phyloP scores from a whole-genome alignment of 2,329 filamentous ascomycete genomes.

The Penicillium sp. region DNA sequence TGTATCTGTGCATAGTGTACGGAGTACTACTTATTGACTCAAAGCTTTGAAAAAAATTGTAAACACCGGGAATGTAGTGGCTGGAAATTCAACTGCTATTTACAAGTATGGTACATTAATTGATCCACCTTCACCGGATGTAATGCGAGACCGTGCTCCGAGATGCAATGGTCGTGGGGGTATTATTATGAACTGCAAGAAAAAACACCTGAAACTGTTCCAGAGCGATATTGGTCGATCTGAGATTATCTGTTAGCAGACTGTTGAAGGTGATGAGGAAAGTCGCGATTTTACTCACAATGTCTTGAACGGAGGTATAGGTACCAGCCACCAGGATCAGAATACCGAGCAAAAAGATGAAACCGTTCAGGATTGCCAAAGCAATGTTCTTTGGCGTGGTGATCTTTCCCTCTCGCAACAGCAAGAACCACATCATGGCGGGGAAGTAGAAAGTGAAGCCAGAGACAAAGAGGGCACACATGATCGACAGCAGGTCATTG shows the following conservation, averaged over 20 bases:
- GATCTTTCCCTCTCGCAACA: slow-evolving; percentile 31
- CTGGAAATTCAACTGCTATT: too few relatives aligned
- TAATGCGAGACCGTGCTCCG: not conserved
- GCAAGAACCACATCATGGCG: slow-evolving; percentile 44
- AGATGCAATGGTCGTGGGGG: not conserved
- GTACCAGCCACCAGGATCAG: slow-evolving; percentile 77
- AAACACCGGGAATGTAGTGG: too few relatives aligned
- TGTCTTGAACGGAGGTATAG: slow-evolving; percentile 59
- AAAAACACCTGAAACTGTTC: not conserved
- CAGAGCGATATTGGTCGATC: not conserved
- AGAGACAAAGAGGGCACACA: slow-evolving; percentile 72
- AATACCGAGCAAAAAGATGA: slow-evolving; percentile 70
- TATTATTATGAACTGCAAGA: not conserved
- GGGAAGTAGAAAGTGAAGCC: slow-evolving; percentile 81
- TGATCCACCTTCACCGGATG: too few relatives aligned
- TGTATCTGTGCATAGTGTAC: too few relatives aligned
- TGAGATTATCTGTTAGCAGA: not conserved
- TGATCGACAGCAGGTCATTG: slow-evolving; percentile 57
- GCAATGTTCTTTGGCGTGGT: slow-evolving; percentile 49
- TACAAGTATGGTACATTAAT: too few relatives aligned
- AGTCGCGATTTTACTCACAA: slow-evolving; percentile 31
- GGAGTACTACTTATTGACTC: too few relatives aligned
- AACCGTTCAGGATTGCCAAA: slow-evolving; percentile 62
- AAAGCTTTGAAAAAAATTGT: too few relatives aligned
- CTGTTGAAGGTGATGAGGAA: not conserved